phyloP scores from a whole-genome alignment of 306 rosid species.

The Mucuna pruriens region DNA sequence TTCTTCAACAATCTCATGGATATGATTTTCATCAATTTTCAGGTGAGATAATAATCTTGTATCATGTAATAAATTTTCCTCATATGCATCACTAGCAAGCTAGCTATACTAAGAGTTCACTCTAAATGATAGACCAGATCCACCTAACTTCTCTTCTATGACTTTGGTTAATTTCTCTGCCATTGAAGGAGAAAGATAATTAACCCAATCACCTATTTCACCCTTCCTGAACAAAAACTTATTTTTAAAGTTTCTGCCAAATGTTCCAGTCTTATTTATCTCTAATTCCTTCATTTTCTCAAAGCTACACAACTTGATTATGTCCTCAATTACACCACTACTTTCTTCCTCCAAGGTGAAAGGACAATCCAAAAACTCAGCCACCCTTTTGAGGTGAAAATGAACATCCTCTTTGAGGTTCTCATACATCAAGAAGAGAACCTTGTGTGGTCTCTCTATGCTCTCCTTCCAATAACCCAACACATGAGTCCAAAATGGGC shows the following conservation, averaged over 20 bases:
- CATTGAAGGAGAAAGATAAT: conserved; percentile 47
- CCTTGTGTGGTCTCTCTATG: conserved; percentile 46
- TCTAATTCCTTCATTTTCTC: conserved; percentile 56
- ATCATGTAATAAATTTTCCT: too few species aligned
- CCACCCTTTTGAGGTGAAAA: conserved; percentile 50
- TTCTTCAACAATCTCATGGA: too few species aligned
- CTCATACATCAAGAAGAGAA: conserved; percentile 62
- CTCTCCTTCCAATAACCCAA: conserved; percentile 66
- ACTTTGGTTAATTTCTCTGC: conserved; percentile 2
- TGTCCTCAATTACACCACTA: conserved; percentile 45
- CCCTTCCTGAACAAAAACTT: conserved; percentile 56
- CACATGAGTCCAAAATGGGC: conserved; percentile 67
- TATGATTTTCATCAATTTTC: too few species aligned
- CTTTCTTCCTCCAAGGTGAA: conserved; percentile 50
- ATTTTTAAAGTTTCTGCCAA: conserved; percentile 40
- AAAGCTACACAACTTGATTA: conserved; percentile 51
- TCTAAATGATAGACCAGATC: conserved; percentile 25
- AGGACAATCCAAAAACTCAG: conserved; percentile 44
- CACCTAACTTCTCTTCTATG: conserved; percentile 33
- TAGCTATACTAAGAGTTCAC: background rate
- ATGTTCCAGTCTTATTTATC: conserved; percentile 49
- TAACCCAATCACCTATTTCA: conserved; percentile 58
- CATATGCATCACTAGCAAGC: too few species aligned
- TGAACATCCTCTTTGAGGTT: conserved; percentile 49
- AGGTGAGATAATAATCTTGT: too few species aligned